A percentile compares a stretch with the other conserved stretches of the same genome.
phyloP scores from a whole-genome alignment of 352 stramenopile genomes.

The Thraustochytrium sp. region DNA sequence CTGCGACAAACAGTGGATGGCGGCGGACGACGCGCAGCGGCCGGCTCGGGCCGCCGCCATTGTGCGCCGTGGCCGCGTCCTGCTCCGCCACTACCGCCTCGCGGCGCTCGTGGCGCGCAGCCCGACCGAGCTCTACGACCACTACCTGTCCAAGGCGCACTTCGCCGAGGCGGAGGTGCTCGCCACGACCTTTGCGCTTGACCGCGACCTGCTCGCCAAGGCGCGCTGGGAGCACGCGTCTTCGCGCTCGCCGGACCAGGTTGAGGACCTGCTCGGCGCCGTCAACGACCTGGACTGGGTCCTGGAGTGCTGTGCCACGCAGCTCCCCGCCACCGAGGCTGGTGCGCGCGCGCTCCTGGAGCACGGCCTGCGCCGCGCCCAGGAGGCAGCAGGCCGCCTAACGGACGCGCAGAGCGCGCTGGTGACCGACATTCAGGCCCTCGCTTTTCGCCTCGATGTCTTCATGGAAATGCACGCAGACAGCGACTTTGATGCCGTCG shows the following conservation, averaged over 20 bases:
- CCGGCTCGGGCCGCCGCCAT: not conserved
- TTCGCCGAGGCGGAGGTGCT: not conserved
- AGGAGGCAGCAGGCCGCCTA: not conserved
- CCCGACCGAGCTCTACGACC: not conserved
- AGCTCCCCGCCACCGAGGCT: not conserved
- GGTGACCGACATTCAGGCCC: not conserved
- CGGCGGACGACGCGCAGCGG: not conserved
- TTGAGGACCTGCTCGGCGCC: not conserved
- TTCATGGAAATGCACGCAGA: not conserved
- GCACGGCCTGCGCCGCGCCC: not conserved
- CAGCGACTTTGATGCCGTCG: not conserved
- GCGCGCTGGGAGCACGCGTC: not conserved
- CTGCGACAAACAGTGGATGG: slow-evolving; percentile 3
- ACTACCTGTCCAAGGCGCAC: not conserved
- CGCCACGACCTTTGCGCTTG: not conserved
- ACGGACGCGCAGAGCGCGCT: not conserved
- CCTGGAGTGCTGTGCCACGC: not conserved
- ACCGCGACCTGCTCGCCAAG: not conserved
- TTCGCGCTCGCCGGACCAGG: not conserved
- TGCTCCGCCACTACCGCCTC: slow-evolving; percentile 4
- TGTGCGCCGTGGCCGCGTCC: not conserved
- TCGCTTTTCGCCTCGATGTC: not conserved
- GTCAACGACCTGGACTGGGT: slow-evolving; percentile 21
- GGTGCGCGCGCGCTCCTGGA: not conserved
- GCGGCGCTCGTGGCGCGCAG: not conserved